phyloP scores from a whole-genome alignment of 495 filamentous ascomycete genomes.

The Polyplosphaeria fusca region DNA sequence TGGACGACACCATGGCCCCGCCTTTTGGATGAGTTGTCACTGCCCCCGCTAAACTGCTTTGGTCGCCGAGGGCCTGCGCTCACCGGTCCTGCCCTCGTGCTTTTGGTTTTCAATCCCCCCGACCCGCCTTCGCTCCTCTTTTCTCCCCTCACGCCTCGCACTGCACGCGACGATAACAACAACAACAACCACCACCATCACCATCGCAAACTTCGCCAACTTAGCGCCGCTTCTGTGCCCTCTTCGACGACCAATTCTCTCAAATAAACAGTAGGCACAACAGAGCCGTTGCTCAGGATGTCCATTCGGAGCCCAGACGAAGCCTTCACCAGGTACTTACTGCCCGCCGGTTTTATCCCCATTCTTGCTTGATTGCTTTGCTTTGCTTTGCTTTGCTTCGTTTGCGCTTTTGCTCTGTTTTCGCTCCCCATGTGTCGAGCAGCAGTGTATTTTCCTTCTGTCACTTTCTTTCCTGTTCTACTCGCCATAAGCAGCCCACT shows the following conservation, averaged over 20 bases:
- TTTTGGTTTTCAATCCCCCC: constrained; percentile 29
- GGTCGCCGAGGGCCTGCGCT: constrained; percentile 12
- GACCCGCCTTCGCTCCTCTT: constrained; percentile 22
- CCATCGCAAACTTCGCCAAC: background rate
- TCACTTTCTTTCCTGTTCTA: constrained; percentile 14
- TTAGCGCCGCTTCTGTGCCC: constrained; percentile 2
- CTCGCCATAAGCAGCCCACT: constrained; percentile 20
- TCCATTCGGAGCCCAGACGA: constrained; percentile 33
- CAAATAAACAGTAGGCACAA: constrained; percentile 17
- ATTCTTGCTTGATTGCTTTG: constrained; percentile 5
- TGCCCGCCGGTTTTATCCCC: constrained; percentile 30
- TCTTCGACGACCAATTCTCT: constrained; percentile 2
- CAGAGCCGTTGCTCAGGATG: constrained; percentile 35
- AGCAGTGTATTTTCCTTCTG: constrained; percentile 18
- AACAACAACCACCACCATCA: constrained; percentile 1
- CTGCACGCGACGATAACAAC: background rate
- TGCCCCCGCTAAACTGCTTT: constrained; percentile 19
- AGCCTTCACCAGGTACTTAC: constrained; percentile 37
- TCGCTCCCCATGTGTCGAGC: constrained; percentile 12
- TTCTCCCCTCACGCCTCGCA: constrained; percentile 26
- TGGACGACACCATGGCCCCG: constrained; percentile 26
- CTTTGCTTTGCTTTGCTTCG: constrained; percentile 1
- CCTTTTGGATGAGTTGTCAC: constrained; percentile 36
- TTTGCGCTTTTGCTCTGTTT: constrained; percentile 9
- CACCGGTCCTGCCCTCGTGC: constrained; percentile 22